Evolutionary conservation across 1,284 basidiomycete genomes (phyloP), one percentile per base, ranked within the genome.

Genomic region (Cryptococcus jaspeensis): DNA sequence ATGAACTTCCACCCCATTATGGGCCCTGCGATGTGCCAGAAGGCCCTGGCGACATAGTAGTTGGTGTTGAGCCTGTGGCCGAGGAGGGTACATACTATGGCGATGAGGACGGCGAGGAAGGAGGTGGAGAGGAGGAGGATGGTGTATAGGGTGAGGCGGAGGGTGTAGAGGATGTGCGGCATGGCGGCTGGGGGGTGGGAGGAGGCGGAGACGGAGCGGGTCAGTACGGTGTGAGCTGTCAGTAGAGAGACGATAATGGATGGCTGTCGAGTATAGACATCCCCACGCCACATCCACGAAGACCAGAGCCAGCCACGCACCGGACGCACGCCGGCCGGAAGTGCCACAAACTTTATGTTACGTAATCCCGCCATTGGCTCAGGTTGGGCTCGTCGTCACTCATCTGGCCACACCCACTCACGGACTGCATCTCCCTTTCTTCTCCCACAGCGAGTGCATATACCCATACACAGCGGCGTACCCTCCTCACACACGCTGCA

Each of bases 41-140:
- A 98, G 43, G 84, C 84, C 55, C 90, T 81, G 2, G 93, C 95
- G 39, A 95, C 88, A 66, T 90, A 81, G 67, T 83, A 88, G 79
- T 95, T 92, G 62, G 89, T 89, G 74, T 97, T 89, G 72, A 86
- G 86, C 22, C 88, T 81, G 62, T 84, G 65, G 18, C 92, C 92
- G 13, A 85, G 70, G 41, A 91, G 66, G 9, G 84, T 81, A 79
- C 93, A 82, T 22, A 86, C 81, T 22, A 90, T 77, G 2, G 87
- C 87, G 50, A 87, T 81, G 51, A 90, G 70, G 45, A 89, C 82
- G 52, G 90, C 90, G 78, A 87, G 85, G 62, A 87, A 84, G 4
- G 89, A 90, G 65, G 88, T 86, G 50, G 87, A 79, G 36, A 85
- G 84, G 54, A 97, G 76, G 5, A 86, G 84, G 35, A 85, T 82